Percentiles rank a stretch among this genome's conserved stretches.
Conservation (phyloP, 495 filamentous ascomycete species). For the Penicillium riverlandense region DNA sequence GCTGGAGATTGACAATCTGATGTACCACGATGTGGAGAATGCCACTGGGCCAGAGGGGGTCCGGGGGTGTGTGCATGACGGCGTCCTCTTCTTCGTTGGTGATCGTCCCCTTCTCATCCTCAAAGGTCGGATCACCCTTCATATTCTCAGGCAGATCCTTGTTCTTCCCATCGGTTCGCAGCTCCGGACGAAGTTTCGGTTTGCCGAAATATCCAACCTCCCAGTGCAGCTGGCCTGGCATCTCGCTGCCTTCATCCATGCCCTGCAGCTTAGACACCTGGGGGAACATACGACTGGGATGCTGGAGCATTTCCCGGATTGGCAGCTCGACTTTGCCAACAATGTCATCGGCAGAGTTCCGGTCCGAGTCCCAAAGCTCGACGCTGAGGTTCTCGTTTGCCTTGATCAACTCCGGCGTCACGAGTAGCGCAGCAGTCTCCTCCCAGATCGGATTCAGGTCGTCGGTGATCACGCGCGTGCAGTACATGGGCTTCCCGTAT, state of each 20-base stretch:
- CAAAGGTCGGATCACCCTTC: conserved; percentile 65
- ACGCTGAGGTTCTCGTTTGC: conserved; percentile 86
- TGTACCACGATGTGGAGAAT: conserved; percentile 79
- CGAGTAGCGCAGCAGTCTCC: conserved; percentile 78
- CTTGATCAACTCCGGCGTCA: conserved; percentile 84
- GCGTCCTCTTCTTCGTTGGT: conserved; percentile 72
- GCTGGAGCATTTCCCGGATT: conserved; percentile 90
- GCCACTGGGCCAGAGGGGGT: conserved; percentile 89
- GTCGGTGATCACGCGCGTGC: conserved; percentile 89
- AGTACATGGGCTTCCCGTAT: conserved; percentile 97
- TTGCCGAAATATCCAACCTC: conserved; percentile 93
- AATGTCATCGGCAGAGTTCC: conserved; percentile 83
- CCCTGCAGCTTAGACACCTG: conserved; percentile 80
- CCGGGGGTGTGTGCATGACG: conserved; percentile 82
- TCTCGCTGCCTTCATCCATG: conserved; percentile 71
- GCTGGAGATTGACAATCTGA: conserved; percentile 89
- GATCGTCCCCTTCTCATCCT: conserved; percentile 82
- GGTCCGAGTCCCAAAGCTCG: conserved; percentile 92
- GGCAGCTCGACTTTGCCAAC: conserved; percentile 90
- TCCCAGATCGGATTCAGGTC: conserved; percentile 92
- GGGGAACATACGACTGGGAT: conserved; percentile 85
- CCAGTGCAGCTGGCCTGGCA: conserved; percentile 94
- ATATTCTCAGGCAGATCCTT: conserved; percentile 63
- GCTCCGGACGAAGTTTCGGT: conserved; percentile 71
- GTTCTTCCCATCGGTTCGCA: conserved; percentile 82